Evolutionary conservation across 2,329 filamentous ascomycete genomes (phyloP), one percentile per base, ranked within the genome.

Genomic region (Pseudogymnoascus sp.): DNA sequence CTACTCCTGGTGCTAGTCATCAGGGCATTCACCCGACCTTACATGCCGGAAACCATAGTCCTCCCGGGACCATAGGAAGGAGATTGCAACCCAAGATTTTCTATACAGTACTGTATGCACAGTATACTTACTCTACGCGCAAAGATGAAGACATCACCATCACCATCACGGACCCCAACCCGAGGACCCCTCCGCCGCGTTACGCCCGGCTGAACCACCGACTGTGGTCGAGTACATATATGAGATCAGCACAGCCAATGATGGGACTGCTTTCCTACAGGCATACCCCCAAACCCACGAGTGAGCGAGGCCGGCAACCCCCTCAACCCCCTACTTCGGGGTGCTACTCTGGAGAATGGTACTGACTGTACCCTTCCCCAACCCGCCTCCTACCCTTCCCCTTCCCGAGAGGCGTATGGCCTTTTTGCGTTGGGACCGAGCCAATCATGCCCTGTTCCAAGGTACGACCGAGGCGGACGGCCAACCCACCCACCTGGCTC

Each of bases 131-230:
- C 44, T 29, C 46, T 19, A 31, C 46, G 26, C 23, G 26, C 46
- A 31, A 53, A 9, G 26, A 53, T 31, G 46, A 53, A 31, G 46
- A 31, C 46, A 17, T 53, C 46, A 17, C 26, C 46, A 53, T 17
- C 17, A 9, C 44, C 19, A 13, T 26, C 15, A 7, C 6, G 6
- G 31, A 33, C 31, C 31, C 31, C 31, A 11, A 33, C 31, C 26
- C 26, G 26, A 29, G 26, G n/a, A 53, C 13, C 46, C 44, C 46
- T 53, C n/a, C 26, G 13, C 11, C 46, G 46, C 46, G 46, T 53
- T 53, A 53, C 46, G 46, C 46, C 46, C 46, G 46, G 46, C 46
- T 53, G 46, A 53, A 53, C 23, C 44, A 50, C 23, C 44, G 15
- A 29, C 44, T 9, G 7, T 17, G 44, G 44, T 29, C 21, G 44